These are phyloP conservation scores for Plasmodium coatneyi DNA, from an alignment of 169 alveolate species.

Conservation along the genomic window DNA sequence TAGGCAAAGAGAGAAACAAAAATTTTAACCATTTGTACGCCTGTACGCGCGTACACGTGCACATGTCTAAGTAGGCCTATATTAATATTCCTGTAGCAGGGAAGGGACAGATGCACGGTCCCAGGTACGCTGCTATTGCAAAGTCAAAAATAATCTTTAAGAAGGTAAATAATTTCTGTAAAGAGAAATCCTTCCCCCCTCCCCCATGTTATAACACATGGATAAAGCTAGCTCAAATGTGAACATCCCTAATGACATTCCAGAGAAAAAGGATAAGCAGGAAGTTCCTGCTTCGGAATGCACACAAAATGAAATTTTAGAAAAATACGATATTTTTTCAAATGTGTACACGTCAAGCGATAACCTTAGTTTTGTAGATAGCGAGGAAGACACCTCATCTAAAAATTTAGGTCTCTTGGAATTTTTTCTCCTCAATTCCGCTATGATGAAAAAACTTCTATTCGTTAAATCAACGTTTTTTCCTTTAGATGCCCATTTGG, in stretches of 20 bases:
- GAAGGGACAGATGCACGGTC: not conserved
- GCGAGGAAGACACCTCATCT: constrained; percentile 68
- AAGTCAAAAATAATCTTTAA: not conserved
- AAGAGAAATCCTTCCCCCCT: not conserved
- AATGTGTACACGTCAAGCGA: constrained; percentile 64
- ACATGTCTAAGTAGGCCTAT: not conserved
- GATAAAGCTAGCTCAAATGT: not conserved
- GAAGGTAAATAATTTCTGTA: not conserved
- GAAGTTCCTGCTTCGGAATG: constrained; percentile 17
- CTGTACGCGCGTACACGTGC: not conserved
- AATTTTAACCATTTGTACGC: not conserved
- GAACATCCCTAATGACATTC: constrained; percentile 4
- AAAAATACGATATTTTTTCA: constrained; percentile 65
- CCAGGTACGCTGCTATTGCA: not conserved
- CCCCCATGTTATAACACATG: constrained; percentile 27
- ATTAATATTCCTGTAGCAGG: not conserved
- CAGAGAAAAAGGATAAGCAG: constrained; percentile 24
- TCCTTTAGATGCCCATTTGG: not conserved
- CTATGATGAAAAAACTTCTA: not conserved
- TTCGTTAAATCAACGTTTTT: not conserved
- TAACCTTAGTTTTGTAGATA: constrained; percentile 64
- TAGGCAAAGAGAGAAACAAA: not conserved
- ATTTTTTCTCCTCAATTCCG: not conserved
- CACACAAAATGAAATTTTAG: constrained; percentile 65
- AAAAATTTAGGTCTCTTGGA: constrained; percentile 56